These are phyloP conservation scores for Pichia nakasei DNA, from an alignment of 805 yeast species.

Conservation along the genomic window DNA sequence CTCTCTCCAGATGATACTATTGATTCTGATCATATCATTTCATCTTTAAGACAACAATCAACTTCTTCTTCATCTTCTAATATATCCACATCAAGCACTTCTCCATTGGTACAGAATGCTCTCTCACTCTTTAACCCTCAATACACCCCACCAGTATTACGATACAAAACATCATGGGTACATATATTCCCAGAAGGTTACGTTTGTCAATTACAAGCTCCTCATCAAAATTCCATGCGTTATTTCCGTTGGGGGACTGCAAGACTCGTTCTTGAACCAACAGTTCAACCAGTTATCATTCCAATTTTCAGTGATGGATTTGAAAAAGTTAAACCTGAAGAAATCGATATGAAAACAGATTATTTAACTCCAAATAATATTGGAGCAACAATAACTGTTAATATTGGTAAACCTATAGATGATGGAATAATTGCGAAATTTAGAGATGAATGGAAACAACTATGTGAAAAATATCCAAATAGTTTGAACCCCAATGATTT, in stretches of 20 bases:
- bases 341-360: conserved; percentile 42
- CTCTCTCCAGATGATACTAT: conserved; percentile 70
- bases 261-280: conserved; percentile 71
- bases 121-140: conserved; percentile 18
- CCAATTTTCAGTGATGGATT: conserved; percentile 85
- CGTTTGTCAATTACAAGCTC: conserved; percentile 76
- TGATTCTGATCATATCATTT: conserved; percentile 32
- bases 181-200: conserved; percentile 94
- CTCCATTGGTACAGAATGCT: neutral
- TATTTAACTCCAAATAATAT: conserved; percentile 41
- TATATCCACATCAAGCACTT: no score
- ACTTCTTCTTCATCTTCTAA: no score
- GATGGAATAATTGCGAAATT: conserved; percentile 50
- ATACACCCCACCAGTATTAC: conserved; percentile 47
- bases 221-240: conserved; percentile 79
- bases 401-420: conserved; percentile 63
- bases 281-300: conserved; percentile 74
- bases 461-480: conserved; percentile 49
- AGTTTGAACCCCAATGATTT: conserved; percentile 47
- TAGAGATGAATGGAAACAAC: conserved; percentile 59
- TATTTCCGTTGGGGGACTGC: conserved; percentile 95
- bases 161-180: conserved; percentile 75
- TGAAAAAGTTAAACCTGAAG: conserved; percentile 81
- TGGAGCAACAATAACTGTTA: conserved; percentile 59
- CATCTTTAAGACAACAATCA: no score